A percentile compares a stretch with the other conserved stretches of the same genome.
phyloP scores from a whole-genome alignment of 805 yeast species.

The Candida anglica region DNA sequence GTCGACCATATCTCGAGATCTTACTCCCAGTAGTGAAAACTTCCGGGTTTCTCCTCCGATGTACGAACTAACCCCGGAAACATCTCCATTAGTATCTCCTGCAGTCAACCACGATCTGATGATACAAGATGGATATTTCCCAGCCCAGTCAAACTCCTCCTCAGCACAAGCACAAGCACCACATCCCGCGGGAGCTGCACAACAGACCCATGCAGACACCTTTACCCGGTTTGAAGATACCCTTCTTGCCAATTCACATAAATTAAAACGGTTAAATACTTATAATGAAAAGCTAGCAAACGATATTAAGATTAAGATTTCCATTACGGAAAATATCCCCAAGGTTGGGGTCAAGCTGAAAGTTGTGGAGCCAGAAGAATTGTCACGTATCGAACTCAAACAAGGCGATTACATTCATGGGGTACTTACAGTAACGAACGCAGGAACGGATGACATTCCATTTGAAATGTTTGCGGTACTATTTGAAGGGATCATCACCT shows the following conservation, averaged over 20 bases:
- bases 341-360: conserved; percentile 27
- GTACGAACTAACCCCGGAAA: conserved; percentile 30
- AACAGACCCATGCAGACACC: too few relatives aligned
- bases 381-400: conserved; percentile 25
- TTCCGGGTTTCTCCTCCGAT: conserved; percentile 27
- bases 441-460: conserved; percentile 22
- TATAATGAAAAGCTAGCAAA: conserved; percentile 22
- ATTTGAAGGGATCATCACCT: conserved; percentile 30
- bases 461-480: conserved; percentile 38
- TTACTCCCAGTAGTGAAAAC: conserved; percentile 28
- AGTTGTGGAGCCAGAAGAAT: conserved; percentile 29
- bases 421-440: conserved; percentile 27
- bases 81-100: too few relatives aligned
- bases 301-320: conserved; percentile 23
- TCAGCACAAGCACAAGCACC: too few relatives aligned
- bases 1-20: conserved; percentile 31
- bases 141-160: too few relatives aligned
- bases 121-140: too few relatives aligned
- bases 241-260: conserved; percentile 31
- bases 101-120: too few relatives aligned
- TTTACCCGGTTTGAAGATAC: conserved; percentile 29
- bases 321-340: conserved; percentile 32
- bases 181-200: too few relatives aligned
- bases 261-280: conserved; percentile 26
- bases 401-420: conserved; percentile 39